These are phyloP conservation scores for Pneumocystis oryctolagi DNA, from an alignment of 1,139 yeast species.

Conservation along the genomic window DNA sequence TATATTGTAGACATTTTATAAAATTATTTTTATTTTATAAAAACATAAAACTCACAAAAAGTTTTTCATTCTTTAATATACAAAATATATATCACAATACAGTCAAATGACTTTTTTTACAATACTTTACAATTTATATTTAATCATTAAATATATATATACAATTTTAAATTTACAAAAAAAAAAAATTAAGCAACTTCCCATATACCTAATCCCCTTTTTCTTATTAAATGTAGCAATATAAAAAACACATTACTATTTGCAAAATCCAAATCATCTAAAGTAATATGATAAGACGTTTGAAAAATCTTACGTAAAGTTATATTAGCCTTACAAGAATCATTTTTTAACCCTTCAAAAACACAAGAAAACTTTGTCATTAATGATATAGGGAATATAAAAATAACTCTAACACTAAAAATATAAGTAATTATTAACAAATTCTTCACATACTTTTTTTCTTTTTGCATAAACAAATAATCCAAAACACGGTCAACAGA, in stretches of 20 bases:
- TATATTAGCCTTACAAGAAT: not conserved
- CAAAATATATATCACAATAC: not conserved
- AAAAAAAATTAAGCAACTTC: not conserved
- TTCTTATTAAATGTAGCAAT: not conserved
- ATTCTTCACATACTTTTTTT: not conserved
- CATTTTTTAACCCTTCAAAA: not conserved
- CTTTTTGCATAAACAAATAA: not conserved
- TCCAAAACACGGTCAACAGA: not conserved
- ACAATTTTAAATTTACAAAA: not conserved
- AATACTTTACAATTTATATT: not conserved
- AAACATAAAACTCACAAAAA: not conserved
- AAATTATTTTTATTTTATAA: not conserved
- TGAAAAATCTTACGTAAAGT: not conserved
- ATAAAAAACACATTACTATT: not conserved
- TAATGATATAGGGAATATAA: not conserved
- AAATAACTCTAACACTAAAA: not conserved
- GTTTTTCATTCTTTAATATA: not conserved
- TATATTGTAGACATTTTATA: no score
- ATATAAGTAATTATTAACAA: not conserved
- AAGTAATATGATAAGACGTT: not conserved
- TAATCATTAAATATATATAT: not conserved
- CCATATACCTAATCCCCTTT: not conserved
- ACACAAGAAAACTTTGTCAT: not conserved
- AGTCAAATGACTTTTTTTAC: not conserved
- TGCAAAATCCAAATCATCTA: slow-evolving; percentile 1